phyloP scores from a whole-genome alignment of 768 basidiomycete genomes.

The Phaeotremella skinneri region DNA sequence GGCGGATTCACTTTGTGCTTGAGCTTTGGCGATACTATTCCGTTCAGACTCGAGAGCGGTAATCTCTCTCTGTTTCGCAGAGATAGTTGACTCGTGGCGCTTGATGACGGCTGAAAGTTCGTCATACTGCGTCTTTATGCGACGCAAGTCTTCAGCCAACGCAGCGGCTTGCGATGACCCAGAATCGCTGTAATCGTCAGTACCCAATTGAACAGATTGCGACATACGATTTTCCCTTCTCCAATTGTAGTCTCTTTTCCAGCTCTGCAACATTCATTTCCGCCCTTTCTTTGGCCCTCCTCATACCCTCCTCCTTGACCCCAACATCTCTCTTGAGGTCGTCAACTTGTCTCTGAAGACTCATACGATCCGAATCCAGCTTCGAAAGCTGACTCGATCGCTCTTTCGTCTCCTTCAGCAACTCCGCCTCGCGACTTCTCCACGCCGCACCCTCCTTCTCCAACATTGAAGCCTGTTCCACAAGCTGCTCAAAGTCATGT shows the following conservation, averaged over 20 bases:
- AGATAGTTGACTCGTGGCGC: conserved; percentile 72
- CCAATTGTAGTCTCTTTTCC: conserved; percentile 67
- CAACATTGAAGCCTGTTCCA: conserved; percentile 76
- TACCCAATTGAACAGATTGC: not conserved
- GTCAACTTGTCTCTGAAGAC: conserved; percentile 64
- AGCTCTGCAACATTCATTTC: conserved; percentile 66
- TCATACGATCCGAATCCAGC: conserved; percentile 62
- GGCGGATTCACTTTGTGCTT: conserved; percentile 27
- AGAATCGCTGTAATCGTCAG: conserved; percentile 58
- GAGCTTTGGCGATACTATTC: conserved; percentile 14
- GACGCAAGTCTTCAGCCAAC: conserved; percentile 67
- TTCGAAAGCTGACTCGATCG: conserved; percentile 63
- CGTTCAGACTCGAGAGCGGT: conserved; percentile 26
- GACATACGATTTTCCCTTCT: conserved; percentile 65
- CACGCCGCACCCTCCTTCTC: conserved; percentile 74
- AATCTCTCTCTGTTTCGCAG: conserved; percentile 53
- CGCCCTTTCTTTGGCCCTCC: conserved; percentile 70
- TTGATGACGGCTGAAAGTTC: conserved; percentile 77
- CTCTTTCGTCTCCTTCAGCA: conserved; percentile 60
- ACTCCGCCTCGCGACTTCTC: conserved; percentile 63
- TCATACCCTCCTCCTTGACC: conserved; percentile 77
- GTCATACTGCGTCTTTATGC: conserved; percentile 70
- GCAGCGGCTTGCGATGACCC: conserved; percentile 56
- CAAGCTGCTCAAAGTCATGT: conserved; percentile 48
- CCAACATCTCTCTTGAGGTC: conserved; percentile 67